Conservation (phyloP, 495 filamentous ascomycete genomes). For the Xylaria cubensis region DNA sequence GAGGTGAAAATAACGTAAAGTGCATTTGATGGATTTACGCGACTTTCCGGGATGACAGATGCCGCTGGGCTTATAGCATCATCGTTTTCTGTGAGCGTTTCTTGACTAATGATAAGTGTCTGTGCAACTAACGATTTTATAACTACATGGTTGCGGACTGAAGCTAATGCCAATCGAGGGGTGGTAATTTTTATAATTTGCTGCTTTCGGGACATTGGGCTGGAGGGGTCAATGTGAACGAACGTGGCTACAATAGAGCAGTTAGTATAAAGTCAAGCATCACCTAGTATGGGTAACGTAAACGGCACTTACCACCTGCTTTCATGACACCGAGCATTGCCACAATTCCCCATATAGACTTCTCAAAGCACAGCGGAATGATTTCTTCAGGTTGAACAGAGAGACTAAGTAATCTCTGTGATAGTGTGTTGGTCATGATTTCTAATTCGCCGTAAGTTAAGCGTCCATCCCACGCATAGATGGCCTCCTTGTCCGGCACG, state of each 20-base stretch:
- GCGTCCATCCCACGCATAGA: slow-evolving; percentile 58
- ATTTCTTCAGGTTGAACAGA: slow-evolving; percentile 59
- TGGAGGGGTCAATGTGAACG: slow-evolving; percentile 21
- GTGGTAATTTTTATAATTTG: slow-evolving; percentile 5
- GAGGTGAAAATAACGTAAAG: slow-evolving; percentile 57
- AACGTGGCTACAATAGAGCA: not conserved
- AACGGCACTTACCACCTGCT: slow-evolving; percentile 49
- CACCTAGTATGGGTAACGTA: not conserved
- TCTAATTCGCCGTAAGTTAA: slow-evolving; percentile 60
- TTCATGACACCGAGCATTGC: slow-evolving; percentile 64
- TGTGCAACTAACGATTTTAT: slow-evolving; percentile 25
- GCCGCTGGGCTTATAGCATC: slow-evolving; percentile 55
- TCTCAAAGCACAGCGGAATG: slow-evolving; percentile 65
- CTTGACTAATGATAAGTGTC: slow-evolving; percentile 44
- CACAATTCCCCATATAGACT: slow-evolving; percentile 62
- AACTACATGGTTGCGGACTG: slow-evolving; percentile 3
- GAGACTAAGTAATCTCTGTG: slow-evolving; percentile 45
- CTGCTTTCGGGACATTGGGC: slow-evolving; percentile 10
- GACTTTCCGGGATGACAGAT: not conserved
- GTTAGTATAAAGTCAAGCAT: not conserved
- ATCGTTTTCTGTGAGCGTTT: slow-evolving; percentile 24
- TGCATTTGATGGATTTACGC: slow-evolving; percentile 2
- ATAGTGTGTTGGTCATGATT: slow-evolving; percentile 41
- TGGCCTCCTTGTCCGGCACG: slow-evolving; percentile 31
- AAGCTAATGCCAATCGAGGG: slow-evolving; percentile 24